These are phyloP conservation scores for Bipolaris bicolor DNA, from an alignment of 2,329 filamentous ascomycete species.

Conservation along the genomic window DNA sequence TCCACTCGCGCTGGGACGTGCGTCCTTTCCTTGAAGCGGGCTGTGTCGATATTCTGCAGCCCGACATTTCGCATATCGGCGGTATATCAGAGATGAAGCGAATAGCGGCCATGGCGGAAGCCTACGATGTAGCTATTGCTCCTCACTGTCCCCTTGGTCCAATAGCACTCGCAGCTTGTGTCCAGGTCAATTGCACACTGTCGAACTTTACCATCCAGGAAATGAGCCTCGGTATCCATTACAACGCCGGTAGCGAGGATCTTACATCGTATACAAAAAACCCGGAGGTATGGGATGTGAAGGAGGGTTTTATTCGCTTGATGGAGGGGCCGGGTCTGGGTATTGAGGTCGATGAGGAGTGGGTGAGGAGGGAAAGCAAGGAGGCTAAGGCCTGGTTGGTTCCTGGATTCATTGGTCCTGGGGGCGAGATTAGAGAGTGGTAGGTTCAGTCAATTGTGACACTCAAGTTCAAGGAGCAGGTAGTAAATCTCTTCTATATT, in stretches of 20 bases:
- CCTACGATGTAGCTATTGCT: constrained; percentile 75
- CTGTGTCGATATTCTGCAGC: constrained; percentile 74
- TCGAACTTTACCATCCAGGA: constrained; percentile 74
- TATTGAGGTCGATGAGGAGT: constrained; percentile 72
- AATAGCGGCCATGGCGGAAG: constrained; percentile 73
- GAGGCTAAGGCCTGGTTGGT: constrained; percentile 68
- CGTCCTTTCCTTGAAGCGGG: constrained; percentile 72
- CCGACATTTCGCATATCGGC: constrained; percentile 73
- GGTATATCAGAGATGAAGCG: constrained; percentile 74
- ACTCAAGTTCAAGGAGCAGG: neutral
- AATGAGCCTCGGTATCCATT: constrained; percentile 81
- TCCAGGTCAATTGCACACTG: constrained; percentile 68
- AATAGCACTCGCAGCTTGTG: constrained; percentile 72
- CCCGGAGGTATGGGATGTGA: constrained; percentile 68
- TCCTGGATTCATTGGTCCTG: constrained; percentile 71
- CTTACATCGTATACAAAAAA: constrained; percentile 69
- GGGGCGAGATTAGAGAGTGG: constrained; percentile 72
- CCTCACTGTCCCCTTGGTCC: constrained; percentile 77
- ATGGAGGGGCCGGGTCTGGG: constrained; percentile 68
- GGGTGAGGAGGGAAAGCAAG: constrained; percentile 65
- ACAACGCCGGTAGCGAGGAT: constrained; percentile 61
- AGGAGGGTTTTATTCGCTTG: constrained; percentile 68
- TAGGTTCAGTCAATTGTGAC: constrained; percentile 38
- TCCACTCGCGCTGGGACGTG: constrained; percentile 76
- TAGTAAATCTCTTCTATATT: no score